Percentiles rank a stretch among this genome's conserved stretches.
These are phyloP conservation scores for Cordyceps militaris DNA, from an alignment of 2,329 filamentous ascomycete genomes.

Conservation along the genomic window DNA sequence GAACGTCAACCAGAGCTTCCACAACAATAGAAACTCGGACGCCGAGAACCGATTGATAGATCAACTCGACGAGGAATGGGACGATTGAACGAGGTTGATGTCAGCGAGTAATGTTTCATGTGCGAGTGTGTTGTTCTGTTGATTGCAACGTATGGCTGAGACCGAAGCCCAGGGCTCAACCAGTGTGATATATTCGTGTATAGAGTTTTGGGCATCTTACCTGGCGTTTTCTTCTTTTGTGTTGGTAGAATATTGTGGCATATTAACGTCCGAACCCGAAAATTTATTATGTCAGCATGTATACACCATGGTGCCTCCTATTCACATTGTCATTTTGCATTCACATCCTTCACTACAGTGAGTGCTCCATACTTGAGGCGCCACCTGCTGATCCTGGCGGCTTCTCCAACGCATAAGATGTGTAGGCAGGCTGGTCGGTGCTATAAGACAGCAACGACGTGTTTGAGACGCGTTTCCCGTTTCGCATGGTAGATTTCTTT, in stretches of 20 bases:
- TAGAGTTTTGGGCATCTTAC: not conserved
- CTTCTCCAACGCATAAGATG: not conserved
- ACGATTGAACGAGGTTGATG: slow-evolving; percentile 47
- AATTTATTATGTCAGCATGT: not conserved
- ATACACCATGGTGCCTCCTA: not conserved
- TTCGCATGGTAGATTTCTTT: too few relatives aligned
- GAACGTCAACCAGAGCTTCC: slow-evolving; percentile 50
- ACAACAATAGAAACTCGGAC: slow-evolving; percentile 50
- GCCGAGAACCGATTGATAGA: slow-evolving; percentile 94
- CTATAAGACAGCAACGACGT: not conserved
- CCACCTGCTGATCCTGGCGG: not conserved
- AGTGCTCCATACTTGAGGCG: not conserved
- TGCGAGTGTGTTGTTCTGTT: not conserved
- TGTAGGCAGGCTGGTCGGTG: not conserved
- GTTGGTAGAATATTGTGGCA: not conserved
- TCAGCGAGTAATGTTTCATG: not conserved
- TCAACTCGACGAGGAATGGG: slow-evolving; percentile 95
- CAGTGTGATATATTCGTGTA: not conserved
- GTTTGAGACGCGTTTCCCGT: not conserved
- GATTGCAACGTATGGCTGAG: not conserved
- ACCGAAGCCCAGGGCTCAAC: not conserved
- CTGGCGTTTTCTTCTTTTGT: not conserved
- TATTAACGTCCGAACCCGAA: not conserved
- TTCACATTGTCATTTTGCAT: not conserved
- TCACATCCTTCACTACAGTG: not conserved